Evolutionary conservation across 179 eudicot species (phyloP).

Genomic region (Patellifolia procumbens): DNA sequence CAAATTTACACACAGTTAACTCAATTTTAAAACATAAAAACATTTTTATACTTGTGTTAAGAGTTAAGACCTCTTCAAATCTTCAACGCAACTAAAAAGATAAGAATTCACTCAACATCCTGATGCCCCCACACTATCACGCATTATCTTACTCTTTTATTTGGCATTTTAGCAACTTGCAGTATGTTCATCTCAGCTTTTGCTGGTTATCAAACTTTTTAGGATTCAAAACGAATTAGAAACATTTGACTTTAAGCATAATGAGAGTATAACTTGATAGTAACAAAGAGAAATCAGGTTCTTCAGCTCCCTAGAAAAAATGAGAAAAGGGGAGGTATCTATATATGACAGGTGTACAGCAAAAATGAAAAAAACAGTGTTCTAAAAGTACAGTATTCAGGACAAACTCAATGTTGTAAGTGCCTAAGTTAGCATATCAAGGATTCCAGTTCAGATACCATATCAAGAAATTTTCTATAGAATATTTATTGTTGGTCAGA

Average conservation of each 20-base stretch:
- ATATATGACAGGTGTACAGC: background rate
- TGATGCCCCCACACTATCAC: too few relatives aligned
- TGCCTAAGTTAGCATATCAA: background rate
- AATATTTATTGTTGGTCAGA: background rate
- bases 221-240: background rate
- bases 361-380: background rate
- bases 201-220: too few relatives aligned
- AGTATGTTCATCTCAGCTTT: too few relatives aligned
- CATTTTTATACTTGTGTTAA: background rate
- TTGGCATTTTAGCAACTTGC: too few relatives aligned
- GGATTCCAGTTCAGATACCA: background rate
- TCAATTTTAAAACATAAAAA: background rate
- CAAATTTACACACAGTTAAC: background rate
- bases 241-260: background rate
- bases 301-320: background rate
- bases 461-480: background rate
- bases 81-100: background rate
- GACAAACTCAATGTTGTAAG: background rate
- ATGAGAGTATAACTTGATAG: background rate
- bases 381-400: too few relatives aligned
- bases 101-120: background rate
- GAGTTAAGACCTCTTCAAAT: background rate
- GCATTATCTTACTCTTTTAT: too few relatives aligned
- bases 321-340: background rate
- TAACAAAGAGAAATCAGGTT: background rate